Evolutionary conservation across 768 basidiomycete genomes (phyloP).

Genomic region (Russula compacta): DNA sequence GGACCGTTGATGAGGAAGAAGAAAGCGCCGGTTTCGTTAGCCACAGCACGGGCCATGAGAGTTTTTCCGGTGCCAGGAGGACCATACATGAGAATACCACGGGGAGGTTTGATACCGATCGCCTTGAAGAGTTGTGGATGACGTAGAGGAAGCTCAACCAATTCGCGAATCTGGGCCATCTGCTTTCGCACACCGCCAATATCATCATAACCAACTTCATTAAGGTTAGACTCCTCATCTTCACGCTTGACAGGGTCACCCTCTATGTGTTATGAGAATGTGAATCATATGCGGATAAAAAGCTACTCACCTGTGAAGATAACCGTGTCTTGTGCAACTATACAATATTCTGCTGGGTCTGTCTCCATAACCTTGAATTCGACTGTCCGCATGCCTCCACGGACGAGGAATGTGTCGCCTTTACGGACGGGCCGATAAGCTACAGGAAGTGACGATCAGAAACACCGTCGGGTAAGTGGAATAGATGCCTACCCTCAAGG

Average conservation of each 20-base stretch:
- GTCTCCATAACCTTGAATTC: constrained; percentile 99
- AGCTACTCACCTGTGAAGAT: constrained; percentile 71
- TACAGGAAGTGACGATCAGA: constrained; percentile 10
- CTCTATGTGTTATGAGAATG: constrained; percentile 41
- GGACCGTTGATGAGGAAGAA: constrained; percentile 99
- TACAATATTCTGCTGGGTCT: constrained; percentile 96
- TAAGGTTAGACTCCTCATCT: constrained; percentile 94
- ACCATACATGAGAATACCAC: constrained; percentile 97
- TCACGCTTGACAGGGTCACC: constrained; percentile 98
- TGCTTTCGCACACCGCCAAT: constrained; percentile 99
- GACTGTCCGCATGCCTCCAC: constrained; percentile 96
- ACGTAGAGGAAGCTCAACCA: constrained; percentile 94
- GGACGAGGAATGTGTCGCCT: constrained; percentile 98
- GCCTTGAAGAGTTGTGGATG: constrained; percentile 99
- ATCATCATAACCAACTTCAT: constrained; percentile 97
- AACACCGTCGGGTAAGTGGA: background rate
- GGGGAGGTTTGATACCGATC: constrained; percentile 99
- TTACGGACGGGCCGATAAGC: constrained; percentile 86
- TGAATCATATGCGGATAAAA: background rate
- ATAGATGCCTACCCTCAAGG: constrained; percentile 62
- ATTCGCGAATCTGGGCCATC: constrained; percentile 98
- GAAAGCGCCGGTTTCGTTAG: constrained; percentile 99
- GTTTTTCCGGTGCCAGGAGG: constrained; percentile 99
- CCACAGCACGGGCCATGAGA: constrained; percentile 97
- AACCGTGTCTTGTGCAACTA: constrained; percentile 98